Evolutionary conservation across 1,284 basidiomycete genomes (phyloP), one percentile per base, ranked within the genome.

Genomic region (Ustilago curta): DNA sequence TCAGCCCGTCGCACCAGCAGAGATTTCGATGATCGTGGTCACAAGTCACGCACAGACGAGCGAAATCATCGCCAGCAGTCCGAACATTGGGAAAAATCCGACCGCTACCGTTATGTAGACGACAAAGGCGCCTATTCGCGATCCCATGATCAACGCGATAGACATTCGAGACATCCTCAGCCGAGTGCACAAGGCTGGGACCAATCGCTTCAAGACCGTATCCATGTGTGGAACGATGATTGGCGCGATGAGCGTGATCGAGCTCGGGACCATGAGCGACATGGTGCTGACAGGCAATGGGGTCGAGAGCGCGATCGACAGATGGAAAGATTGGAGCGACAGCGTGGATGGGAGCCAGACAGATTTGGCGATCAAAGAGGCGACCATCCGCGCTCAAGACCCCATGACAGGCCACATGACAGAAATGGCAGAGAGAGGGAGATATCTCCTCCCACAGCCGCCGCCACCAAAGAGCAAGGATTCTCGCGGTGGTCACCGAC

Each of bases 401-500:
- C 37, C 2, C 5, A 3, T 19, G 31, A 51, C n/a, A 32, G 56
- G 14, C 21, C 29, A 6, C 2, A 3, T 31, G 31, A 51, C n/a
- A 32, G 56, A 16, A 64, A 63, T 12, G 67, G 57, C 4, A 32
- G 61, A 8, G 67, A 59, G 4, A 59, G 56, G 5, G 59, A 55
- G 14, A 11, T 45, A 4, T 59, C 60, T 37, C 66, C 66, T 7
- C 29, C 51, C 12, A 37, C 35, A 25, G 43, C 12, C 14, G 27
- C 8, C n/a, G 40, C 19, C 0, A 37, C 19, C 1, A 37, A 40
- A 44, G 64, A 58, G 25, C 50, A 48, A 18, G 43, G n/a, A 0
- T 65, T 48, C 40, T 49, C 50, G 2, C 40, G 63, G 2, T 71
- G 69, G 69, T 62, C 69, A 3, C 63, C 63, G 0, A 66, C 69